Evolutionary conservation across 495 filamentous ascomycete species (phyloP).

Genomic region (Penicillium manginii): DNA sequence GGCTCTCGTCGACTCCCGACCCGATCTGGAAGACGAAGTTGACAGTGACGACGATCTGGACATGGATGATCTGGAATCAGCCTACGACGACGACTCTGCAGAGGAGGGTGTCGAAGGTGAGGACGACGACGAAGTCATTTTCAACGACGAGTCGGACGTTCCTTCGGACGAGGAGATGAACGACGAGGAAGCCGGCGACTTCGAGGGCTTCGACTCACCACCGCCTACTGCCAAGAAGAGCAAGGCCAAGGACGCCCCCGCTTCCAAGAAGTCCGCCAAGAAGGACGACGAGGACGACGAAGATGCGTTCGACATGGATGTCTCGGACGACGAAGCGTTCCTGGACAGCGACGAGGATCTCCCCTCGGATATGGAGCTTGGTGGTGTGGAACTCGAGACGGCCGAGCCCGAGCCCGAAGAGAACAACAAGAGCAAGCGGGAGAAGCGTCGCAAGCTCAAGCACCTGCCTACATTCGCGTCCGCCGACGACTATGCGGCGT

Average conservation of each 20-base stretch:
- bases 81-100: slow-evolving; percentile 48
- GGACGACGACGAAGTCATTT: slow-evolving; percentile 57
- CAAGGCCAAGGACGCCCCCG: slow-evolving; percentile 39
- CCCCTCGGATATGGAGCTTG: slow-evolving; percentile 55
- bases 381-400: slow-evolving; percentile 37
- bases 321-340: slow-evolving; percentile 56
- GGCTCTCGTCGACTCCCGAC: slow-evolving; percentile 78
- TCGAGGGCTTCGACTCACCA: slow-evolving; percentile 46
- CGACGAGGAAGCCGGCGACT: slow-evolving; percentile 30
- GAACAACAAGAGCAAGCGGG: slow-evolving; percentile 52
- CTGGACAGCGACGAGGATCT: slow-evolving; percentile 59
- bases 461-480: slow-evolving; percentile 89
- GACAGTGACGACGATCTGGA: slow-evolving; percentile 67
- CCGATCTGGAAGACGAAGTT: slow-evolving; percentile 72
- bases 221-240: slow-evolving; percentile 38
- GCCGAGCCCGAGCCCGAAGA: slow-evolving; percentile 51
- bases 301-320: slow-evolving; percentile 56
- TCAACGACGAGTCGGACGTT: slow-evolving; percentile 52
- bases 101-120: slow-evolving; percentile 55
- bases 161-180: slow-evolving; percentile 50
- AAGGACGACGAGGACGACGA: slow-evolving; percentile 47
- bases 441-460: slow-evolving; percentile 81
- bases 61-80: slow-evolving; percentile 66
- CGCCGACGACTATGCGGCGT: slow-evolving; percentile 87
- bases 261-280: slow-evolving; percentile 44